These are phyloP conservation scores for Xylaria grammica DNA, from an alignment of 495 filamentous ascomycete species.

Conservation along the genomic window DNA sequence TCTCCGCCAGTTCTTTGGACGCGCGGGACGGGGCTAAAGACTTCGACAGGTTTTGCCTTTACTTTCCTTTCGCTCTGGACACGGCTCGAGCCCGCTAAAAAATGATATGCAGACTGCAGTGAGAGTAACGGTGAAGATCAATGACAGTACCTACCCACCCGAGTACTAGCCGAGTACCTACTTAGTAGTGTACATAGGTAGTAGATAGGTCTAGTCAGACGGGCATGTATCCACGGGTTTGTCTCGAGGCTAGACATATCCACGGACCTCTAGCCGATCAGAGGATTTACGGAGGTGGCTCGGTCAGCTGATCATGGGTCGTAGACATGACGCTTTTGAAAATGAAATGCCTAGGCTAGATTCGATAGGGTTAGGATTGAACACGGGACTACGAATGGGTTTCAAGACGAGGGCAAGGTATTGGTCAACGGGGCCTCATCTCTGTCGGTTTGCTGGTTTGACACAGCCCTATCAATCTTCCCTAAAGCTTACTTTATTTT, in stretches of 20 bases:
- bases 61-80: not conserved
- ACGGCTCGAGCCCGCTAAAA: not conserved
- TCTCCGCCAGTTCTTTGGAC: not conserved
- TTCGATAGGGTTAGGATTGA: conserved; percentile 3
- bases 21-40: not conserved
- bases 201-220: not conserved
- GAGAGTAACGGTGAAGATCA: not conserved
- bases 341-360: not conserved
- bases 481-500: not conserved
- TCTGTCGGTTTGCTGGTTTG: conserved; percentile 2
- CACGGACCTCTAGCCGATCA: too few relatives aligned
- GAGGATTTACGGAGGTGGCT: not conserved
- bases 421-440: not conserved
- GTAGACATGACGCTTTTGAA: not conserved
- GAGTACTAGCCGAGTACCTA: not conserved
- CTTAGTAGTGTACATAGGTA: not conserved
- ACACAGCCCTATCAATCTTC: not conserved
- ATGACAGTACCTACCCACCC: not conserved
- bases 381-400: not conserved
- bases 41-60: not conserved
- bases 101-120: not conserved
- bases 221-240: not conserved
- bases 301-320: conserved; percentile 10
- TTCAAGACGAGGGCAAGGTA: not conserved
- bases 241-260: not conserved